Base-by-base conservation (phyloP, 2,329 filamentous ascomycete genomes). In the Ophiostoma populinum region DNA sequence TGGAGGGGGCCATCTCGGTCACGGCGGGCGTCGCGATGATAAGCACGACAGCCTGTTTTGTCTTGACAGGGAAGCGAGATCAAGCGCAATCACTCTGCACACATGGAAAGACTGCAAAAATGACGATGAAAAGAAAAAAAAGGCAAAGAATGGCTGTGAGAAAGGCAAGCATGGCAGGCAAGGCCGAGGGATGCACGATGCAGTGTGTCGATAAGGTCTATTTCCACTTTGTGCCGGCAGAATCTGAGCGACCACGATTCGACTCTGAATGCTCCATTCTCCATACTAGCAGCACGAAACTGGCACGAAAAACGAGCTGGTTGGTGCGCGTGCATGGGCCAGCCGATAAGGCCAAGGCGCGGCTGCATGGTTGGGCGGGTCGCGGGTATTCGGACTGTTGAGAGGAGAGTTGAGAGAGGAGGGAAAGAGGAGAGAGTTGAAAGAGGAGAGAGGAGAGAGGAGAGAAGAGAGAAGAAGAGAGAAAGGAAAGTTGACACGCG, bases 1-100 rank as follows among this genome's bases (percentile, higher is more conserved):
- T 48, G 32, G 43, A 45, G 16, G 48, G 40, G 4, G 42, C 36
- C 42, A 44, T 44, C 2, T 16, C 8, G 20, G 17, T 15, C 27
- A 5, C 17, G 4, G 7, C 7, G 12, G n/a, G n/a, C n/a, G n/a
- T n/a, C n/a, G n/a, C n/a, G n/a, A n/a, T n/a, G n/a, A n/a, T n/a
- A n/a, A n/a, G n/a, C n/a, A n/a, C n/a, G n/a, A n/a, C n/a, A n/a
- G n/a, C n/a, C n/a, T n/a, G n/a, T n/a, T n/a, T n/a, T n/a, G n/a
- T n/a, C n/a, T n/a, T n/a, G n/a, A n/a, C n/a, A n/a, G n/a, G n/a
- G n/a, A n/a, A n/a, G n/a, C n/a, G n/a, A n/a, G n/a, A n/a, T n/a
- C n/a, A n/a, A n/a, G n/a, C n/a, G n/a, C n/a, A n/a, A n/a, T n/a
- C n/a, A n/a, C n/a, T n/a, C n/a, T n/a, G n/a, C n/a, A n/a, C n/a